Percentiles rank a stretch among this genome's conserved stretches.
Conservation (phyloP, 2,329 filamentous ascomycete genomes). For the Grosmannia penicillata region DNA sequence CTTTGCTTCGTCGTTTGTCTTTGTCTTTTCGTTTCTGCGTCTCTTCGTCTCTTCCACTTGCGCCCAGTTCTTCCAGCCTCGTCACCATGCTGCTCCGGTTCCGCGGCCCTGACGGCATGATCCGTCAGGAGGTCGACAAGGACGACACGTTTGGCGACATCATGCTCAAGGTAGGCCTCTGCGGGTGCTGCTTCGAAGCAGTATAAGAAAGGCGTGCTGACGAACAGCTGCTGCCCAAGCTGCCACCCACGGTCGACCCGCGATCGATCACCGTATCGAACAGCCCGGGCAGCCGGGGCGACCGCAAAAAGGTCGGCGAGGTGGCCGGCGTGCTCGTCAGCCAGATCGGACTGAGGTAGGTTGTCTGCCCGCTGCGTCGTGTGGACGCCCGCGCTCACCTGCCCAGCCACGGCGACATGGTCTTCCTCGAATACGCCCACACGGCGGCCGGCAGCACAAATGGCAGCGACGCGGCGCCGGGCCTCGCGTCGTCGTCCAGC, state of each 20-base stretch:
- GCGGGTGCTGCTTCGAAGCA: neutral
- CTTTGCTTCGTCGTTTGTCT: neutral
- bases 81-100: conserved; percentile 67
- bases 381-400: no score
- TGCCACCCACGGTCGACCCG: conserved; percentile 48
- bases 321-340: conserved; percentile 40
- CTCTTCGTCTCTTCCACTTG: neutral
- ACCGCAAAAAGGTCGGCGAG: conserved; percentile 43
- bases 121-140: conserved; percentile 66
- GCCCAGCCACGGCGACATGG: conserved; percentile 70
- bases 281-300: conserved; percentile 35
- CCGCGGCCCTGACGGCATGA: conserved; percentile 83
- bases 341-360: conserved; percentile 45
- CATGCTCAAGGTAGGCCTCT: conserved; percentile 33
- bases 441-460: conserved; percentile 26
- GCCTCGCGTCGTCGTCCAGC: conserved; percentile 33
- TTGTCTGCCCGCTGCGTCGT: no score
- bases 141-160: conserved; percentile 57
- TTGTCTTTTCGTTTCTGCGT: neutral
- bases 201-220: neutral
- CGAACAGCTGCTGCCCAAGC: conserved; percentile 37
- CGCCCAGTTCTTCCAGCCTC: neutral
- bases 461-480: conserved; percentile 15
- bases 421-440: conserved; percentile 72
- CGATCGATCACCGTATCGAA: conserved; percentile 48